phyloP scores from a whole-genome alignment of 192 early-diverging fungal genomes.

The Entomortierella lignicola region DNA sequence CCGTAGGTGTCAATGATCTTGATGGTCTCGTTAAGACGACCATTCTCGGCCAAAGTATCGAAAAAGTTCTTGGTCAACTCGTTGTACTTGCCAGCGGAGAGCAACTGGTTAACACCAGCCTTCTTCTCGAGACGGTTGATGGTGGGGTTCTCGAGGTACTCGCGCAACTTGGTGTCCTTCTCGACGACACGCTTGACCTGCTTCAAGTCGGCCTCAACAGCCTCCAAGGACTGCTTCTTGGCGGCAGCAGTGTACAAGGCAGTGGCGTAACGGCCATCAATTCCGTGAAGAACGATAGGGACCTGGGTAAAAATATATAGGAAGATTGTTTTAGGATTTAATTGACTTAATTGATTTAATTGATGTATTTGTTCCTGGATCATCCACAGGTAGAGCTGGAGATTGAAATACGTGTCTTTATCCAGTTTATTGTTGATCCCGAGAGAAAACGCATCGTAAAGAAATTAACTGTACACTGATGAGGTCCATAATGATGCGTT shows the following conservation, averaged over 20 bases:
- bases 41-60: conserved; percentile 92
- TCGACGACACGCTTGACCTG: conserved; percentile 71
- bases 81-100: conserved; percentile 74
- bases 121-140: conserved; percentile 84
- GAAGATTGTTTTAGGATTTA: too few relatives aligned
- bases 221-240: conserved; percentile 80
- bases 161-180: conserved; percentile 78
- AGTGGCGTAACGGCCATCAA: conserved; percentile 97
- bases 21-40: conserved; percentile 85
- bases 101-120: conserved; percentile 74
- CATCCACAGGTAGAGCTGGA: too few relatives aligned
- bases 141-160: conserved; percentile 89
- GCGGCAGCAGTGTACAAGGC: conserved; percentile 95
- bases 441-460: too few relatives aligned
- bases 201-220: conserved; percentile 88
- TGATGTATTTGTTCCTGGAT: background rate
- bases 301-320: conserved; percentile 60
- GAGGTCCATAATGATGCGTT: too few relatives aligned
- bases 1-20: conserved; percentile 86
- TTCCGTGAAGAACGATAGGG: conserved; percentile 87
- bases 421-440: too few relatives aligned
- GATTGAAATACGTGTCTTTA: too few relatives aligned
- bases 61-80: conserved; percentile 94
- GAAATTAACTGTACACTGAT: too few relatives aligned
- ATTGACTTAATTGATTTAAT: background rate